Base-by-base conservation (phyloP, 2,329 filamentous ascomycete genomes). In the Xylariomycetidae sp. region DNA sequence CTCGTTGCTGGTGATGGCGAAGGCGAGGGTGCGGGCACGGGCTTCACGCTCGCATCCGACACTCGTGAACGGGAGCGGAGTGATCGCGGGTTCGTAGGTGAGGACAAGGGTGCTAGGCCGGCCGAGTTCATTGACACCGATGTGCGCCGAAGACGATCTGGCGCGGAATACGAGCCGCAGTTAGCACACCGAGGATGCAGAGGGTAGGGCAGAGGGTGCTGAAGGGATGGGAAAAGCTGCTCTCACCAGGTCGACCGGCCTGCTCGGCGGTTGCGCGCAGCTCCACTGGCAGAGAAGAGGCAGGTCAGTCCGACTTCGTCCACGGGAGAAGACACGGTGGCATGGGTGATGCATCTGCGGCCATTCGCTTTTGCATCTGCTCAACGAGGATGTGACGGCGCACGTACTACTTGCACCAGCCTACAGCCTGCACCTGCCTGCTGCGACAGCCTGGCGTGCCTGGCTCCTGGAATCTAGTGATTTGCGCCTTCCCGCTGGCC, bases 51-150 rank as follows among this genome's bases (percentile, higher is more conserved):
- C n/a, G n/a, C n/a, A n/a, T n/a, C n/a, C n/a, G n/a, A n/a, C n/a
- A n/a, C n/a, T n/a, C n/a, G n/a, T n/a, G n/a, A n/a, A n/a, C n/a
- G 29, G 36, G 16, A 23, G 19, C 16, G 9, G 34, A 23, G 37
- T 29, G 29, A 35, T 12, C 19, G 26, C 37, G 31, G 37, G 14
- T n/a, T 29, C 27, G 19, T 34, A 8, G 20, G 20, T 8, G 20
- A 12, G 20, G 20, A 8, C 20, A 8, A 12, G 20, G 20, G 20
- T 8, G 20, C n/a, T 16, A 34, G 17, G 25, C 20, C 17, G 19
- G 22, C 42, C 34, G 40, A 38, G 39, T 34, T 52, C 50, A 54
- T 52, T 47, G 46, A 47, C 48, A 35, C 35, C 25, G 34, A 37
- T 19, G 33, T 39, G 34, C 37, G 34, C 37, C 29, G 32, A 31